These are phyloP conservation scores for Sphaerulina musiva DNA, from an alignment of 2,329 filamentous ascomycete species.

Conservation along the genomic window DNA sequence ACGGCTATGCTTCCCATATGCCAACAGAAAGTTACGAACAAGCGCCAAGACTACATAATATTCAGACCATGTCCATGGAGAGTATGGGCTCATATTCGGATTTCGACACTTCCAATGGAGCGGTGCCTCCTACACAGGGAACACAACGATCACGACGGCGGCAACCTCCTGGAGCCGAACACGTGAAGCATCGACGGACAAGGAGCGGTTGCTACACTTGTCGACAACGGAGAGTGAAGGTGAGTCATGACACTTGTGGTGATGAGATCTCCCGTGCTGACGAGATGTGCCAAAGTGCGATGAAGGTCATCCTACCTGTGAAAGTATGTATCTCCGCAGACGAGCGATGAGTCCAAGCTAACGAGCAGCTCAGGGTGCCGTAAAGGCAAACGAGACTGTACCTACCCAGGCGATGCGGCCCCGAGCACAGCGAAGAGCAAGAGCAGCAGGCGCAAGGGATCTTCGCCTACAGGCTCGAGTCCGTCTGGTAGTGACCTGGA, in stretches of 20 bases:
- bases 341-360: not conserved
- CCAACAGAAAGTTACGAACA: constrained; percentile 24
- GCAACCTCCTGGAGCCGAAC: constrained; percentile 46
- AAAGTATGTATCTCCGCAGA: constrained; percentile 46
- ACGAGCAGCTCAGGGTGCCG: constrained; percentile 59
- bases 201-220: constrained; percentile 93
- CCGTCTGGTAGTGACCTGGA: constrained; percentile 49
- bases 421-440: constrained; percentile 42
- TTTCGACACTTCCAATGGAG: constrained; percentile 27
- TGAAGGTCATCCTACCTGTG: constrained; percentile 78
- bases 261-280: constrained; percentile 13
- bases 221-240: constrained; percentile 76
- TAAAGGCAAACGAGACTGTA: constrained; percentile 84
- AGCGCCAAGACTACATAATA: constrained; percentile 22
- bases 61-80: constrained; percentile 32
- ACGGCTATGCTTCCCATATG: constrained; percentile 29
- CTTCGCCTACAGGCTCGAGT: constrained; percentile 40
- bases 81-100: constrained; percentile 31
- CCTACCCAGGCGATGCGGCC: constrained; percentile 69
- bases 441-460: constrained; percentile 40
- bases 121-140: constrained; percentile 23
- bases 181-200: constrained; percentile 87
- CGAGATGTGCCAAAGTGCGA: constrained; percentile 60
- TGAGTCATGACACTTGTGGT: constrained; percentile 26
- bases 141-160: constrained; percentile 26